These are phyloP conservation scores for Scenedesmus sp. DNA, from an alignment of 163 green algal genomes.

Conservation along the genomic window DNA sequence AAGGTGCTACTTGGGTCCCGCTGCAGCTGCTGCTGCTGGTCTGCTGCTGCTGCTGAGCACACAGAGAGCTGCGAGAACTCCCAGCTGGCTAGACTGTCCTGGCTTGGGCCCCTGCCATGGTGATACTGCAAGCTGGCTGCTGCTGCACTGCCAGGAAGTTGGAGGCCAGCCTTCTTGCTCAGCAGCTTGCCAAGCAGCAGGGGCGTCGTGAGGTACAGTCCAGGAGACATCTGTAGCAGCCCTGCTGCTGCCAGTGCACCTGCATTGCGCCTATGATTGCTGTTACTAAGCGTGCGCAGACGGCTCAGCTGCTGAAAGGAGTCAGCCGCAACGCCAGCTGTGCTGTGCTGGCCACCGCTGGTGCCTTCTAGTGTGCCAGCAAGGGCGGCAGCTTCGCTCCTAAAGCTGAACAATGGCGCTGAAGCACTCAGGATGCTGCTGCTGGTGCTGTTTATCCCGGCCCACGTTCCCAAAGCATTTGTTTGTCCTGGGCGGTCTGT, in stretches of 20 bases:
- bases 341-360: background rate
- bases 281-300: background rate
- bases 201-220: conserved; percentile 14
- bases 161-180: background rate
- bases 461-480: background rate
- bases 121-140: background rate
- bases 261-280: background rate
- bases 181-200: conserved; percentile 43
- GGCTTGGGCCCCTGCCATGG: background rate
- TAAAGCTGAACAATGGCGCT: background rate
- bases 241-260: conserved; percentile 42
- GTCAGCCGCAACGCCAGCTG: background rate
- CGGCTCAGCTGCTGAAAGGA: background rate
- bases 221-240: conserved; percentile 46
- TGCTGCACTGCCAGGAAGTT: background rate
- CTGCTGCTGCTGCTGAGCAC: conserved; percentile 13
- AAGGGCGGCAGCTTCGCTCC: background rate
- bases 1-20: background rate
- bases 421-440: background rate
- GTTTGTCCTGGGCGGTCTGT: background rate
- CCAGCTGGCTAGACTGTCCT: background rate
- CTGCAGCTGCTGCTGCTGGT: background rate
- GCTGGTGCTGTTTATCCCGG: background rate
- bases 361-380: background rate
- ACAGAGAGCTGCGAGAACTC: background rate